Conservation (phyloP, 495 filamentous ascomycete genomes). For the Neurospora terricola region DNA sequence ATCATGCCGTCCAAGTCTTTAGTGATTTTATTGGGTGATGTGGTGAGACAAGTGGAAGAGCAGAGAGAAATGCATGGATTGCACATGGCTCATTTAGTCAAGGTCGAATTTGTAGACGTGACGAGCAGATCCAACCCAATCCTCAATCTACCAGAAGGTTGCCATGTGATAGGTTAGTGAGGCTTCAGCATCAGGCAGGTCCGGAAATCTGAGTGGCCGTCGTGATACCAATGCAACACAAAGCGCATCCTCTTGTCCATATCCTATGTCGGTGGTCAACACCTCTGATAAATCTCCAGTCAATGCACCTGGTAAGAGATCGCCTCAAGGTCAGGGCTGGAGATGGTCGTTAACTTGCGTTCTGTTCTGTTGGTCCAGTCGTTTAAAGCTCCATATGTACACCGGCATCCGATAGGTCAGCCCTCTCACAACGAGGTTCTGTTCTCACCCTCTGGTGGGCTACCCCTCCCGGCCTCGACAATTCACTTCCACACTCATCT, state of each 20-base stretch:
- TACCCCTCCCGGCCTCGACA: neutral
- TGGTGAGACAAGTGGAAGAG: neutral
- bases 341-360: neutral
- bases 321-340: neutral
- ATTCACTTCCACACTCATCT: neutral
- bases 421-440: neutral
- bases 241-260: neutral
- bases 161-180: neutral
- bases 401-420: conserved; percentile 14
- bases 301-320: neutral
- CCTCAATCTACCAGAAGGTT: neutral
- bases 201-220: neutral
- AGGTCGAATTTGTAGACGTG: neutral
- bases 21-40: neutral
- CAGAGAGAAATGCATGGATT: neutral
- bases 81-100: neutral
- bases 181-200: neutral
- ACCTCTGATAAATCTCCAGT: neutral
- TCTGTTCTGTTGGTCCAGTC: conserved; percentile 5
- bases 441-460: neutral
- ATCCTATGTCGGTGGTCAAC: neutral
- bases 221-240: neutral
- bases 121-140: neutral
- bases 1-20: neutral
- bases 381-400: conserved; percentile 21